Evolutionary conservation across 805 yeast genomes (phyloP).

Genomic region (Soucietia sequanensis): DNA sequence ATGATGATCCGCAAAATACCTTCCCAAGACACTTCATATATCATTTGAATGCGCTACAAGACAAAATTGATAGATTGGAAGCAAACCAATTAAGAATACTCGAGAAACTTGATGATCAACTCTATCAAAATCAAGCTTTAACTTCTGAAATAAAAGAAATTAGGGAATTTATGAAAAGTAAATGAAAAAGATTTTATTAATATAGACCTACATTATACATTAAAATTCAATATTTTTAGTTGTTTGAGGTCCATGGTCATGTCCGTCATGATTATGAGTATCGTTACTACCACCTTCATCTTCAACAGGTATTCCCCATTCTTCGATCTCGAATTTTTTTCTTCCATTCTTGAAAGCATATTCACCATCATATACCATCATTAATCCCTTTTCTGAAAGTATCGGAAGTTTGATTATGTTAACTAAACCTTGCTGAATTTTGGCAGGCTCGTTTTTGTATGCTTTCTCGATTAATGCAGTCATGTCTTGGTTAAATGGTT

Average conservation of each 20-base stretch:
- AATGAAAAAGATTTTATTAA: too few relatives aligned
- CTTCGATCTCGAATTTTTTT: slow-evolving; percentile 80
- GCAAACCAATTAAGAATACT: slow-evolving; percentile 7
- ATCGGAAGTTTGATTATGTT: slow-evolving; percentile 73
- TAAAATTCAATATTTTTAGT: slow-evolving; percentile 37
- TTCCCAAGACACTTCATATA: too few relatives aligned
- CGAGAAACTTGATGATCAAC: slow-evolving; percentile 10
- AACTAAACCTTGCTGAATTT: slow-evolving; percentile 82
- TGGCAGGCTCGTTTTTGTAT: slow-evolving; percentile 68
- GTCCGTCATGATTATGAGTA: slow-evolving; percentile 27
- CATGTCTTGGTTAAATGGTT: slow-evolving; percentile 80
- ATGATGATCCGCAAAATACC: too few relatives aligned
- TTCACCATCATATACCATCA: slow-evolving; percentile 73
- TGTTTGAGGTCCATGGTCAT: slow-evolving; percentile 20
- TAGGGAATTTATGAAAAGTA: too few relatives aligned
- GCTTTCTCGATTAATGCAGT: slow-evolving; percentile 63
- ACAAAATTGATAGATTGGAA: slow-evolving; percentile 18
- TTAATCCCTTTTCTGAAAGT: slow-evolving; percentile 72
- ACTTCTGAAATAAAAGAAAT: slow-evolving; percentile 4
- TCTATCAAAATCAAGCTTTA: too few relatives aligned
- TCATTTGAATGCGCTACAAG: too few relatives aligned
- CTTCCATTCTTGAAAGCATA: slow-evolving; percentile 84
- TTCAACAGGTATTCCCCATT: slow-evolving; percentile 97
- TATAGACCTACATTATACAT: too few relatives aligned
- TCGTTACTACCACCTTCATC: too few relatives aligned